phyloP scores from a whole-genome alignment of 306 rosid species.

The Styphnolobium japonicum region DNA sequence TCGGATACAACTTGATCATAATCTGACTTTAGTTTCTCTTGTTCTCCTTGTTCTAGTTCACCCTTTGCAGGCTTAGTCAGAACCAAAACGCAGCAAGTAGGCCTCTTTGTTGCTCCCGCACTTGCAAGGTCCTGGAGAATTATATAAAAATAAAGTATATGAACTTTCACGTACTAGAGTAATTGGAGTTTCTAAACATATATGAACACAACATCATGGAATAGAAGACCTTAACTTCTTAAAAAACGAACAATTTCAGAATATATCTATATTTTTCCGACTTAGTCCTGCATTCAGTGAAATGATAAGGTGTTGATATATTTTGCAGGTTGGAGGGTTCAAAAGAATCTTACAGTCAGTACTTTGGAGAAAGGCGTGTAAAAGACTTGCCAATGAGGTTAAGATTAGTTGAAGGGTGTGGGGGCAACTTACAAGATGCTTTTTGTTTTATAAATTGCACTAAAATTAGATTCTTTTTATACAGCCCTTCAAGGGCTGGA shows the following conservation, averaged over 20 bases:
- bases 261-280: background rate
- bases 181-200: background rate
- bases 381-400: background rate
- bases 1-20: conserved; percentile 66
- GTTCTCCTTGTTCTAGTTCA: conserved; percentile 57
- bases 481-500: background rate
- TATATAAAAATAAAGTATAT: background rate
- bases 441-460: background rate
- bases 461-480: background rate
- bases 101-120: conserved; percentile 97
- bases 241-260: background rate
- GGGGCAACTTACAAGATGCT: background rate
- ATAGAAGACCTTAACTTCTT: background rate
- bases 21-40: conserved; percentile 71
- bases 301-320: background rate
- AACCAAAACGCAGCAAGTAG: conserved; percentile 91
- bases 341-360: background rate
- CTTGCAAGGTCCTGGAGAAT: conserved; percentile 77
- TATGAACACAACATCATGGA: background rate
- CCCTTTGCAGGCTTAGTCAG: conserved; percentile 82
- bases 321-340: background rate
- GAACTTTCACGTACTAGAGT: background rate
- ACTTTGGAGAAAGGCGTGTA: background rate
- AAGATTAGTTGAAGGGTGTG: background rate
- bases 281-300: background rate